These are phyloP conservation scores for Gnetum montanum DNA, from an alignment of 75 land plant species.

Conservation along the genomic window DNA sequence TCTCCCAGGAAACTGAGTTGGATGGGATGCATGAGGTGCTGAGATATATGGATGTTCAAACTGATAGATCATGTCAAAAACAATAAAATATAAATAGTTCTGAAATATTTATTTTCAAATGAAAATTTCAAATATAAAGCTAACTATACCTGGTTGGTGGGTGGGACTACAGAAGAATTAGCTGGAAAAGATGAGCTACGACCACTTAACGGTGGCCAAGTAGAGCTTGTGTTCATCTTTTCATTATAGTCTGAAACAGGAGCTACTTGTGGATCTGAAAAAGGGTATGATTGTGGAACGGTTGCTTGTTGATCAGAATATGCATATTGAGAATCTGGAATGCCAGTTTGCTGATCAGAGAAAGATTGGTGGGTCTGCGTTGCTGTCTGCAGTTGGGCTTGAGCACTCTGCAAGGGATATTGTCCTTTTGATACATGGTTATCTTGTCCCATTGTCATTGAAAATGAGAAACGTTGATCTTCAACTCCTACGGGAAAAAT, in stretches of 20 bases:
- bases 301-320: constrained; percentile 16
- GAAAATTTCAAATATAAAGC: too few relatives aligned
- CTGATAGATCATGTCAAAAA: constrained; percentile 14
- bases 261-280: too few relatives aligned
- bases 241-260: too few relatives aligned
- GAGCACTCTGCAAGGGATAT: too few relatives aligned
- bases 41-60: constrained; percentile 29
- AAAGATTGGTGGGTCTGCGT: too few relatives aligned
- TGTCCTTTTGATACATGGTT: constrained; percentile 1
- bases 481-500: background rate
- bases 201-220: constrained; percentile 50
- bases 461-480: constrained; percentile 5
- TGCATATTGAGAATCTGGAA: constrained; percentile 12
- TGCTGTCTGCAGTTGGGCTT: too few relatives aligned
- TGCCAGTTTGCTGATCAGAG: background rate
- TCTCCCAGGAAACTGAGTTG: constrained; percentile 33
- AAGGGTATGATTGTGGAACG: too few relatives aligned
- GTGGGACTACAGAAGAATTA: constrained; percentile 22
- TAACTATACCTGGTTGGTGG: constrained; percentile 33
- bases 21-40: constrained; percentile 33
- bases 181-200: constrained; percentile 49
- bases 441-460: constrained; percentile 3
- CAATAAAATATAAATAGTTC: background rate
- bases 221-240: constrained; percentile 22
- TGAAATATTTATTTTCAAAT: too few relatives aligned